These are phyloP conservation scores for Ambrosia artemisiifolia DNA, from an alignment of 129 eudicot genomes.

Conservation along the genomic window DNA sequence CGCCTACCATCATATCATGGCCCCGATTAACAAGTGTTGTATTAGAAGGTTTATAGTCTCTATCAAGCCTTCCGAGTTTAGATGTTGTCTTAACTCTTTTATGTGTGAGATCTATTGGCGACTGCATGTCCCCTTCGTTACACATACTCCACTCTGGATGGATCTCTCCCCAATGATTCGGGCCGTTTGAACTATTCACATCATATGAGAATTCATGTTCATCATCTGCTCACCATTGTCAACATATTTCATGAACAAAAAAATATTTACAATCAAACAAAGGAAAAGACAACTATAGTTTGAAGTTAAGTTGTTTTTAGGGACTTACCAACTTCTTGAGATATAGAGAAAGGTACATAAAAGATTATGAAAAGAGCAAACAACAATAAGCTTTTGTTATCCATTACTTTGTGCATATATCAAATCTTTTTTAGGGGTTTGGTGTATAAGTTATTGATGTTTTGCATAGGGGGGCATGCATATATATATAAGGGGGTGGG, in stretches of 20 bases:
- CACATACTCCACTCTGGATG: conserved; percentile 55
- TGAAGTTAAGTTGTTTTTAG: not conserved
- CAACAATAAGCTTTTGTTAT: conserved; percentile 19
- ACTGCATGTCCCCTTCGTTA: conserved; percentile 56
- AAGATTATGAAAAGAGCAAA: conserved; percentile 30
- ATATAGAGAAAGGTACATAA: conserved; percentile 4
- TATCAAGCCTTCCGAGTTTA: conserved; percentile 37
- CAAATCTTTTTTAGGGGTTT: not conserved
- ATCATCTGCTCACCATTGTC: conserved; percentile 36
- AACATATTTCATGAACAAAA: not conserved
- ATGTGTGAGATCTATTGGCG: conserved; percentile 54
- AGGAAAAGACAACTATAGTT: not conserved
- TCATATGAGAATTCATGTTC: conserved; percentile 51
- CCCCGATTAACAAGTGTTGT: conserved; percentile 63
- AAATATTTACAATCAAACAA: not conserved
- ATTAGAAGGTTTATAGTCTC: conserved; percentile 47
- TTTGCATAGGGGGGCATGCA: not conserved
- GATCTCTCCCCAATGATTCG: conserved; percentile 51
- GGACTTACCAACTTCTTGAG: conserved; percentile 59
- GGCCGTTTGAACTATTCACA: conserved; percentile 34
- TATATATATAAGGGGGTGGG: not conserved
- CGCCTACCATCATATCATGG: conserved; percentile 69
- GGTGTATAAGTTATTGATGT: conserved; percentile 17
- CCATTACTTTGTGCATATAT: conserved; percentile 19
- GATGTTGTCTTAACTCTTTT: conserved; percentile 42